A percentile compares a stretch with the other conserved stretches of the same genome.
Conservation (phyloP, 805 yeast species). For the Metschnikowia lunata region DNA sequence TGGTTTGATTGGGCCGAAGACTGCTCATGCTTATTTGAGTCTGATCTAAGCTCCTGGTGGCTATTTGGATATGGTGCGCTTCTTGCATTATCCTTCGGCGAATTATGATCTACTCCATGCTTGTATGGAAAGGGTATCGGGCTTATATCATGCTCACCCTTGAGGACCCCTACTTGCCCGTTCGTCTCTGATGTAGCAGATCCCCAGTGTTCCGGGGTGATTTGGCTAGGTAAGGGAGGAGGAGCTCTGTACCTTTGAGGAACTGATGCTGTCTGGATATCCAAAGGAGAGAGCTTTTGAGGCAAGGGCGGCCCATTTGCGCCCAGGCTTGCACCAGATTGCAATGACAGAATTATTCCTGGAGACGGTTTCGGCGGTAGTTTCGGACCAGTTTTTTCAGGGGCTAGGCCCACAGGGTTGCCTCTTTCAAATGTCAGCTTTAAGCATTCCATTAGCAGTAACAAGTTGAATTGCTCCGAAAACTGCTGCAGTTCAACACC, state of each 20-base stretch:
- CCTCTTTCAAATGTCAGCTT: constrained; percentile 34
- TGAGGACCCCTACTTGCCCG: no score
- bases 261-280: not conserved
- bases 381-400: constrained; percentile 19
- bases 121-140: not conserved
- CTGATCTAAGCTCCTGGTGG: not conserved
- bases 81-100: not conserved
- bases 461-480: constrained; percentile 22
- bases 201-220: not conserved
- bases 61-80: no score
- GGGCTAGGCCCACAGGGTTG: constrained; percentile 31
- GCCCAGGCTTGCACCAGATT: constrained; percentile 9
- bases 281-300: constrained; percentile 24
- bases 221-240: constrained; percentile 10
- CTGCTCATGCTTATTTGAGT: not conserved
- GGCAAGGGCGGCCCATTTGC: constrained; percentile 26
- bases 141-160: no score
- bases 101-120: not conserved
- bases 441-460: constrained; percentile 28
- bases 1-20: not conserved
- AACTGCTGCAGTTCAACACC: constrained; percentile 2
- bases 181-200: no score
- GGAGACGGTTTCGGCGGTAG: constrained; percentile 23
- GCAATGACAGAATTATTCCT: constrained; percentile 31
- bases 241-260: constrained; percentile 12